Evolutionary conservation across 768 basidiomycete genomes (phyloP), one percentile per base, ranked within the genome.

Genomic region (Termitomyces sp.): DNA sequence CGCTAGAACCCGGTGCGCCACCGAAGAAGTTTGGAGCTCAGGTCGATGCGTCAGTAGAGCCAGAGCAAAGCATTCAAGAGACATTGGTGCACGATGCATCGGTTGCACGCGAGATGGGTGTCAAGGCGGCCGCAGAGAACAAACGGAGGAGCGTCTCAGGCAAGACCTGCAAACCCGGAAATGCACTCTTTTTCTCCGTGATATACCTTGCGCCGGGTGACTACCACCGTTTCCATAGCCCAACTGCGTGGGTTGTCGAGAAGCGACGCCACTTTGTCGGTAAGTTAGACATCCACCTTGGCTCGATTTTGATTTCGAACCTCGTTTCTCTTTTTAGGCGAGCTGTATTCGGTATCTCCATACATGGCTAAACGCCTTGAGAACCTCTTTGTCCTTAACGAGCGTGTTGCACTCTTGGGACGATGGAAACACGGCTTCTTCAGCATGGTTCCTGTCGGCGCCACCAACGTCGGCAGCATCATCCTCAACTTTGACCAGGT

Each of bases 201-300:
- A 89, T 99, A 56, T 99, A 98, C 73, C 89, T 99, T 52, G 97
- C 96, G 0, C 97, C 97, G 1, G 96, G 97, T 1, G 97, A 99
- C 67, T 98, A 98, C 70, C 96, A 99, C 65, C 84, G 96, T 15
- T 99, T 97, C 81, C 97, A 99, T 70, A 89, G 86, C 48, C 96
- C 97, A 1, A 86, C 94, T 0, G 85, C 91, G 7, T 98, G 97
- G 97, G 94, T 99, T 5, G 96, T 98, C 16, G 95, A 99, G 76
- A 89, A 90, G 65, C 75, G 97, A 57, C 73, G 97, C 38, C 97
- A 99, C 69, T 98, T 99, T 64, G 85, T 94, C 29, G 96, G 94
- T 81, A 46, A 32, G 83, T 44, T 27, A 25, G n/a, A 18, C 42
- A 20, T 6, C 20, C 16, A 2, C 43, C 49, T 46, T 40, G 35